Percentiles rank a stretch among this genome's conserved stretches.
Conservation (phyloP, 1,139 yeast species). For the Geotrichum klebahnii region DNA sequence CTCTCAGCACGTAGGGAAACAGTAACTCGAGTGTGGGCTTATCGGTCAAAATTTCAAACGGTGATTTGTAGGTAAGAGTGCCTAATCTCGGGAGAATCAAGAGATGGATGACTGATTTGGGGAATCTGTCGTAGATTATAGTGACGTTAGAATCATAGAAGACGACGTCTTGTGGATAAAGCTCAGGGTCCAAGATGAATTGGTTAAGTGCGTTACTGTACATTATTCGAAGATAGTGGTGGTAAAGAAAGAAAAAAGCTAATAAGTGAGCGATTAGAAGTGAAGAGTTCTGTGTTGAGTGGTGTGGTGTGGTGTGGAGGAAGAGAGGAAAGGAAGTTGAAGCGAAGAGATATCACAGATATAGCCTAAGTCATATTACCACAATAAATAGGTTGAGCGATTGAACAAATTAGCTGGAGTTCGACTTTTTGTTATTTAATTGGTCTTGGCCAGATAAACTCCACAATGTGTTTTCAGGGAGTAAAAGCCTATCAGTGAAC, state of each 20-base stretch:
- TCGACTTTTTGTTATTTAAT: no score
- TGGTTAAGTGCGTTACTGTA: slow-evolving; percentile 28
- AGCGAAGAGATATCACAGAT: no score
- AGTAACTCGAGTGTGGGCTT: slow-evolving; percentile 39
- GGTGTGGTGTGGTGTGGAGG: no score
- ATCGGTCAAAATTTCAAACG: slow-evolving; percentile 51
- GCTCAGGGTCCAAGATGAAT: slow-evolving; percentile 42
- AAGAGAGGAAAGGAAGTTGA: no score
- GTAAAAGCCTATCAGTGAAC: no score
- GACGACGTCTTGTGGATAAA: slow-evolving; percentile 29
- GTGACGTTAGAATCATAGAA: slow-evolving; percentile 48
- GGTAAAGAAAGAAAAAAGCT: neutral
- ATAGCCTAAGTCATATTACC: no score
- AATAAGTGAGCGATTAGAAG: no score
- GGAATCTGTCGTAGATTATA: slow-evolving; percentile 57
- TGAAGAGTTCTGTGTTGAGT: no score
- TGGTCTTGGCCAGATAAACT: no score
- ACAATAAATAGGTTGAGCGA: no score
- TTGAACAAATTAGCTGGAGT: no score
- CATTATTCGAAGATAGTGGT: neutral
- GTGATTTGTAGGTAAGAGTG: slow-evolving; percentile 47
- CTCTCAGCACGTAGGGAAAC: slow-evolving; percentile 44
- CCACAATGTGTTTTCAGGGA: no score
- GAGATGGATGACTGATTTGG: slow-evolving; percentile 61
- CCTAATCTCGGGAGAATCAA: slow-evolving; percentile 55